Evolutionary conservation across 257 asterid genomes (phyloP).

Genomic region (Craterostigma plantagineum): DNA sequence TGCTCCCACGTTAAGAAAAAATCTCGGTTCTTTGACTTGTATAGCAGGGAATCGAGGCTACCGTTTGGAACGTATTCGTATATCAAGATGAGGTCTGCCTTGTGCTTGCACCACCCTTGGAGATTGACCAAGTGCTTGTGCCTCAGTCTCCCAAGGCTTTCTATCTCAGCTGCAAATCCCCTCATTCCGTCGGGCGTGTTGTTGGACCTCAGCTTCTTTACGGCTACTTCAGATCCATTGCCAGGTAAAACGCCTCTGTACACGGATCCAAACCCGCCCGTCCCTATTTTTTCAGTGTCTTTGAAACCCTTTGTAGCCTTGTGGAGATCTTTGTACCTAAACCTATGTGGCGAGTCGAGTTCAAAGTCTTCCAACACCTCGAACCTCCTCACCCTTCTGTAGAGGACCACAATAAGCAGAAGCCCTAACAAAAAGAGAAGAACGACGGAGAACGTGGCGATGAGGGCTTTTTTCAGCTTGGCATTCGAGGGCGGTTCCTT

Average conservation of each 20-base stretch:
- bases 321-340: constrained; percentile 34
- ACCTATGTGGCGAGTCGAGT: constrained; percentile 58
- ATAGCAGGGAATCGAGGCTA: constrained; percentile 46
- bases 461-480: constrained; percentile 18
- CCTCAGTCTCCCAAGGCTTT: no score
- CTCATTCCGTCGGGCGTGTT: constrained; percentile 44
- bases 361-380: constrained; percentile 67
- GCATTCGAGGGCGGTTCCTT: constrained; percentile 8
- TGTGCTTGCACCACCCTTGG: constrained; percentile 77
- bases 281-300: constrained; percentile 36
- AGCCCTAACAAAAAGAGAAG: constrained; percentile 18
- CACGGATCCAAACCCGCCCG: constrained; percentile 67
- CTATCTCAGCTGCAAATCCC: constrained; percentile 41
- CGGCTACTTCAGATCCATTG: constrained; percentile 40
- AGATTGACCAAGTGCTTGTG: constrained; percentile 28
- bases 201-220: constrained; percentile 39
- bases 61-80: constrained; percentile 61
- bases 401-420: constrained; percentile 4
- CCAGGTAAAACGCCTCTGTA: constrained; percentile 38
- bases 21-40: constrained; percentile 8
- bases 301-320: constrained; percentile 46
- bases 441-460: constrained; percentile 19
- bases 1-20: constrained; percentile 48
- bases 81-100: constrained; percentile 40
- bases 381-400: constrained; percentile 13